Conservation (phyloP, 2,329 filamentous ascomycete species). For the Blumeria hordei region DNA sequence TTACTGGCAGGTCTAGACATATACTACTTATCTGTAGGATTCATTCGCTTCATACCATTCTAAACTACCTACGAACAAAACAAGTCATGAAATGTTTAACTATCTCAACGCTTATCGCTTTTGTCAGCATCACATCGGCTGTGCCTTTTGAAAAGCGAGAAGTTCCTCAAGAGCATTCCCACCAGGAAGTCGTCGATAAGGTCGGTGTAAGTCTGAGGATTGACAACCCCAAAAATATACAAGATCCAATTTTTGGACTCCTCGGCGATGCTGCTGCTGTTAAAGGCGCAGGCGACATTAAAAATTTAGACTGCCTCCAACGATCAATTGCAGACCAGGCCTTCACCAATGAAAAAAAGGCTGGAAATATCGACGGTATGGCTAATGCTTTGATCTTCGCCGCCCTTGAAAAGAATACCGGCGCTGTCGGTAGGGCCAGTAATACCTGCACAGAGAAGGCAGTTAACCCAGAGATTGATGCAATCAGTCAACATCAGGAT, state of each 20-base stretch:
- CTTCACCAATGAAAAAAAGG: conserved; percentile 34
- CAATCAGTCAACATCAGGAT: conserved; percentile 41
- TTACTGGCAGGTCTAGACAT: not conserved
- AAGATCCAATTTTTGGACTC: conserved; percentile 25
- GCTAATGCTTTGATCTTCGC: conserved; percentile 28
- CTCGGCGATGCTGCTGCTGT: conserved; percentile 27
- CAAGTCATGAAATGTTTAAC: conserved; percentile 15
- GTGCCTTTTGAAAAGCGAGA: conserved; percentile 18
- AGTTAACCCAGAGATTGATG: conserved; percentile 39
- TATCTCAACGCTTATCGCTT: conserved; percentile 10
- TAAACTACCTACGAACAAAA: not conserved
- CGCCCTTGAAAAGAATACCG: conserved; percentile 35
- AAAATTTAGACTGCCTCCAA: conserved; percentile 32
- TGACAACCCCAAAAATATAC: conserved; percentile 25
- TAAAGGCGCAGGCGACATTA: conserved; percentile 22
- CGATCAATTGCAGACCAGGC: conserved; percentile 33
- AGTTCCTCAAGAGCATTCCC: conserved; percentile 32
- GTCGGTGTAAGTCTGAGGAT: conserved; percentile 21
- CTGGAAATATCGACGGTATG: conserved; percentile 26
- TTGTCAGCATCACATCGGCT: conserved; percentile 12
- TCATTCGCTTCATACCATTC: not conserved
- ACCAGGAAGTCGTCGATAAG: conserved; percentile 23
- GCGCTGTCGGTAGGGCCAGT: conserved; percentile 28
- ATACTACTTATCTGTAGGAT: not conserved
- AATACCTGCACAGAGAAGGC: conserved; percentile 31